Base-by-base conservation (phyloP, 2,329 filamentous ascomycete genomes). In the Phaeosphaeria sp. region DNA sequence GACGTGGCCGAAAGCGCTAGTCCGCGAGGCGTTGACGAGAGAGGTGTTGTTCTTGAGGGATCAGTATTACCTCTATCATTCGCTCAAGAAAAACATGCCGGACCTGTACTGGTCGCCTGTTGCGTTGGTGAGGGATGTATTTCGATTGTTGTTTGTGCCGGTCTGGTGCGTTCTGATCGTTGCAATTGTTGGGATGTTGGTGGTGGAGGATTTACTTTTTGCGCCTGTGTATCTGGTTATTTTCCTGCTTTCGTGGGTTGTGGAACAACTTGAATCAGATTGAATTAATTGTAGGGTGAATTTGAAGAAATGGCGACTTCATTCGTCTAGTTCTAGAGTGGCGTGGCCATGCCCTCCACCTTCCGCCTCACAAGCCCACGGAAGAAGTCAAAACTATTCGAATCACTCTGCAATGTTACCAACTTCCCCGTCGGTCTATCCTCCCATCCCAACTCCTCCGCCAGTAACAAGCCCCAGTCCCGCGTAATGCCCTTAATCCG, bases 301-400 rank as follows among this genome's bases (percentile, higher is more conserved):
- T n/a, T n/a, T n/a, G n/a, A n/a, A n/a, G n/a, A n/a, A n/a, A n/a
- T n/a, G n/a, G n/a, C n/a, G n/a, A n/a, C n/a, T n/a, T n/a, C n/a
- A n/a, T n/a, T n/a, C n/a, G n/a, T n/a, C n/a, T n/a, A n/a, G n/a
- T n/a, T n/a, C n/a, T n/a, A n/a, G n/a, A n/a, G n/a, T n/a, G n/a
- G n/a, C n/a, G n/a, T n/a, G n/a, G n/a, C n/a, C n/a, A n/a, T n/a
- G 15, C n/a, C 41, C 22, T 58, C 93, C 1, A 88, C 77, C 82
- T 96, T 98, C 70, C 89, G 86, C 81, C 87, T 92, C 20, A 99
- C 81, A 69, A 99, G 73, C 0, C 95, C 95, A 72, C 87, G 91
- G 80, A 97, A 96, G 76, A 97, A 99, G 78, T 99, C 95, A 81
- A 99, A 99, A 76, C 93, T 97, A 72, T 99, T 99, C 74, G 93